Conservation (phyloP, 805 yeast species). For the Saccharomyces mikatae region DNA sequence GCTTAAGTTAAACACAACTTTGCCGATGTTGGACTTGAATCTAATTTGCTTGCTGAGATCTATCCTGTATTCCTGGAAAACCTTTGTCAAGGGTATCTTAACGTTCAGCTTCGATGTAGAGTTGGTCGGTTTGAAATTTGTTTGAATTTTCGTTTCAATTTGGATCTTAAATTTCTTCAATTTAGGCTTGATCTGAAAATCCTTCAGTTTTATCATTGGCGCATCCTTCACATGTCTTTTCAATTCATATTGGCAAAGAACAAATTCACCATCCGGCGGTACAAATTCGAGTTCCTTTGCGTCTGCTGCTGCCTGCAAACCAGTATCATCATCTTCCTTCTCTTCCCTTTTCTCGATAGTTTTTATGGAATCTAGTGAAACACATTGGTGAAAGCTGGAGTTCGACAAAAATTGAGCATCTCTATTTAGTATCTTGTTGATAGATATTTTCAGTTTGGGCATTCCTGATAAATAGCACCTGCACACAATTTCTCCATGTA, state of each 20-base stretch:
- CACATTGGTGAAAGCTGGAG: slow-evolving; percentile 82
- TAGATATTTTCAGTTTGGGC: slow-evolving; percentile 72
- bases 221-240: slow-evolving; percentile 28
- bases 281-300: slow-evolving; percentile 52
- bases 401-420: slow-evolving; percentile 44
- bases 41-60: slow-evolving; percentile 46
- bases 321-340: slow-evolving; percentile 29
- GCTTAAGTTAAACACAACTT: slow-evolving; percentile 64
- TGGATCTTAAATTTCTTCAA: slow-evolving; percentile 21
- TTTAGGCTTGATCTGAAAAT: slow-evolving; percentile 21
- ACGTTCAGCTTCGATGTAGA: slow-evolving; percentile 28
- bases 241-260: slow-evolving; percentile 38
- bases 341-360: background rate
- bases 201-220: slow-evolving; percentile 33
- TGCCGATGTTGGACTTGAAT: slow-evolving; percentile 66
- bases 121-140: slow-evolving; percentile 31
- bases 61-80: slow-evolving; percentile 33
- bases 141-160: slow-evolving; percentile 17
- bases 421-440: slow-evolving; percentile 56
- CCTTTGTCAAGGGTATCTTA: slow-evolving; percentile 24
- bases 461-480: slow-evolving; percentile 80
- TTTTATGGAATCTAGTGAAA: slow-evolving; percentile 52
- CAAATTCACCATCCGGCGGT: slow-evolving; percentile 87
- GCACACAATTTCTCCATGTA: slow-evolving; percentile 65
- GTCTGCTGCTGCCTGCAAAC: background rate